Conservation (phyloP, 345 rosid species). For the Garcia nutans region DNA sequence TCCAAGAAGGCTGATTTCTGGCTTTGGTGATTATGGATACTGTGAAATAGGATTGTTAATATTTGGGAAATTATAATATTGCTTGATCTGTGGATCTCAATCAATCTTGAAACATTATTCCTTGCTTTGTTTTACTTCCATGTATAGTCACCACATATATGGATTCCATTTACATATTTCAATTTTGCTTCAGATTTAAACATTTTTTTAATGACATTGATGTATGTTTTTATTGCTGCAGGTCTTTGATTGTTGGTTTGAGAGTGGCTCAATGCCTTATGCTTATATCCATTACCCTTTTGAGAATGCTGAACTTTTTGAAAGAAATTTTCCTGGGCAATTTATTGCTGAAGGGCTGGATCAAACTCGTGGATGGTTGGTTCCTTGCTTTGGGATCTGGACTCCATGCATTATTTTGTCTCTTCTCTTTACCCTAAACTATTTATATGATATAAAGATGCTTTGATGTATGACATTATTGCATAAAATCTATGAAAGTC, state of each 20-base stretch:
- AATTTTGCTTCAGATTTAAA: no score
- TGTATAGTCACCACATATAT: not conserved
- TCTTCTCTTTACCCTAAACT: not conserved
- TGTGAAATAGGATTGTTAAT: not conserved
- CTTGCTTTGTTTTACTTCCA: not conserved
- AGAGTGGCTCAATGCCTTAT: constrained; percentile 99
- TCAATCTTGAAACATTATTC: not conserved
- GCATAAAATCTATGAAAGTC: not conserved
- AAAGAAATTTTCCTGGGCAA: constrained; percentile 93
- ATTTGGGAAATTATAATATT: not conserved
- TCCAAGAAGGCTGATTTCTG: not conserved
- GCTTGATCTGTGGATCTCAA: not conserved
- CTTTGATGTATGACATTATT: not conserved
- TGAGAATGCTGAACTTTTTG: constrained; percentile 86
- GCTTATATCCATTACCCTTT: constrained; percentile 98
- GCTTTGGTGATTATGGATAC: not conserved
- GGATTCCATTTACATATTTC: not conserved
- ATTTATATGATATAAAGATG: not conserved
- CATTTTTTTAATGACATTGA: not conserved
- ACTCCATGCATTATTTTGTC: not conserved
- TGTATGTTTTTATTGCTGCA: constrained; percentile 31
- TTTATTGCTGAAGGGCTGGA: constrained; percentile 99
- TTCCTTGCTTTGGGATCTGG: constrained; percentile 20
- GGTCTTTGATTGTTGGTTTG: constrained; percentile 99
- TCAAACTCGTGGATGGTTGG: constrained; percentile 99